Evolutionary conservation across 345 rosid species (phyloP).

Genomic region (Brassica incana): DNA sequence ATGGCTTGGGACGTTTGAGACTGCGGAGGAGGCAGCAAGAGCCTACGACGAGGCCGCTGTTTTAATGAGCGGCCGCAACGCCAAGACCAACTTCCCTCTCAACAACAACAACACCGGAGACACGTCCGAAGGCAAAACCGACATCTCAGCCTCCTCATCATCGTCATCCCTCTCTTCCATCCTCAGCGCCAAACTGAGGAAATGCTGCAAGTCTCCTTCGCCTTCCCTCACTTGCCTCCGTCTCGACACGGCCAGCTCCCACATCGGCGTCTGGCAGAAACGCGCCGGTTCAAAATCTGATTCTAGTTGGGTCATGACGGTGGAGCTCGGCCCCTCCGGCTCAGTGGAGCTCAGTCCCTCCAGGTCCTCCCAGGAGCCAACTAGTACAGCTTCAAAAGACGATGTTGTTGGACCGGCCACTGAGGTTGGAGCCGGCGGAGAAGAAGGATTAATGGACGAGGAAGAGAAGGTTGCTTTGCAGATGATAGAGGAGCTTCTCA

Average conservation of each 20-base stretch:
- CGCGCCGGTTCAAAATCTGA: slow-evolving; percentile 60
- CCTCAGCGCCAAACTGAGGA: slow-evolving; percentile 61
- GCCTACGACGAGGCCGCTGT: slow-evolving; percentile 78
- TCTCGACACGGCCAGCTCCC: slow-evolving; percentile 69
- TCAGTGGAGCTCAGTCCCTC: slow-evolving; percentile 52
- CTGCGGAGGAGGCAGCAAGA: slow-evolving; percentile 75
- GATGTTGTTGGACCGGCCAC: slow-evolving; percentile 15
- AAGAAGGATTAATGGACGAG: slow-evolving; percentile 48
- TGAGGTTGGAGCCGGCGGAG: slow-evolving; percentile 12
- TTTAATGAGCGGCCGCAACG: slow-evolving; percentile 71
- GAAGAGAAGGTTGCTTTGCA: slow-evolving; percentile 79
- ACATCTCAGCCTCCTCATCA: slow-evolving; percentile 15
- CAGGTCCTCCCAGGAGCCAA: neutral
- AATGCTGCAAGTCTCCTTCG: slow-evolving; percentile 60
- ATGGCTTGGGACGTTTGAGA: slow-evolving; percentile 83
- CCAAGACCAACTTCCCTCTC: slow-evolving; percentile 70
- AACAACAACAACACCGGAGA: slow-evolving; percentile 23
- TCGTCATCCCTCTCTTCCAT: slow-evolving; percentile 49
- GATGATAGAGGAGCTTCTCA: slow-evolving; percentile 95
- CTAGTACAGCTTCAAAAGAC: slow-evolving; percentile 14
- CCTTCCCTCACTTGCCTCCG: slow-evolving; percentile 77
- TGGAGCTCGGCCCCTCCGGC: slow-evolving; percentile 49
- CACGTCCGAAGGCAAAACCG: slow-evolving; percentile 29
- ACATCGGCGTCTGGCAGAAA: slow-evolving; percentile 85
- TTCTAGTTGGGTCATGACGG: slow-evolving; percentile 77